Evolutionary conservation across 192 early-diverging fungal species (phyloP).

Genomic region (Bifiguratus adelaidae): DNA sequence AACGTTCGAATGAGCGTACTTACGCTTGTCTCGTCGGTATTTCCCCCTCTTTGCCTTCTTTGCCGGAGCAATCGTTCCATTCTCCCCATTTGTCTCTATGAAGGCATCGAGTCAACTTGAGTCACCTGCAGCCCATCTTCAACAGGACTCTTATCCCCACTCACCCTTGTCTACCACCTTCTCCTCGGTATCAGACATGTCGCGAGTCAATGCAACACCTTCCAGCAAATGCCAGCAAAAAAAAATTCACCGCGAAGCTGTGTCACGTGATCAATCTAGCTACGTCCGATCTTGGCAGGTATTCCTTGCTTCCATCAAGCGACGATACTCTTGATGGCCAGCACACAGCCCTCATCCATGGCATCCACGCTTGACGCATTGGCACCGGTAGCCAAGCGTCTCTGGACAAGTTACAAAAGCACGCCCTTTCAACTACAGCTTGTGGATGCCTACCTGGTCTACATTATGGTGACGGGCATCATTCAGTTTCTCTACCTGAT

Average conservation of each 20-base stretch:
- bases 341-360: too few species aligned
- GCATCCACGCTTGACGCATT: too few species aligned
- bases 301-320: too few species aligned
- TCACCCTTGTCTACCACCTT: slow-evolving; percentile 3
- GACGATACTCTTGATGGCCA: too few species aligned
- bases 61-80: not conserved
- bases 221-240: too few species aligned
- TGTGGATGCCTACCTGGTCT: slow-evolving; percentile 90
- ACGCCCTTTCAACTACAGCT: slow-evolving; percentile 79
- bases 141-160: not conserved
- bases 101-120: not conserved
- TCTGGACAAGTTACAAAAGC: too few species aligned
- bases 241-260: too few species aligned
- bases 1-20: slow-evolving; percentile 7
- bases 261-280: too few species aligned
- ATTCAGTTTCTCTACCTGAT: slow-evolving; percentile 84
- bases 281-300: too few species aligned
- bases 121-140: not conserved
- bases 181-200: not conserved
- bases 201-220: too few species aligned
- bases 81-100: not conserved
- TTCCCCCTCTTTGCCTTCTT: slow-evolving; percentile 33
- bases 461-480: slow-evolving; percentile 82
- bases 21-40: slow-evolving; percentile 52
- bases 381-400: too few species aligned